Evolutionary conservation across 306 rosid species (phyloP), one percentile per base, ranked within the genome.

Genomic region (Amphicarpaea edgeworthii): DNA sequence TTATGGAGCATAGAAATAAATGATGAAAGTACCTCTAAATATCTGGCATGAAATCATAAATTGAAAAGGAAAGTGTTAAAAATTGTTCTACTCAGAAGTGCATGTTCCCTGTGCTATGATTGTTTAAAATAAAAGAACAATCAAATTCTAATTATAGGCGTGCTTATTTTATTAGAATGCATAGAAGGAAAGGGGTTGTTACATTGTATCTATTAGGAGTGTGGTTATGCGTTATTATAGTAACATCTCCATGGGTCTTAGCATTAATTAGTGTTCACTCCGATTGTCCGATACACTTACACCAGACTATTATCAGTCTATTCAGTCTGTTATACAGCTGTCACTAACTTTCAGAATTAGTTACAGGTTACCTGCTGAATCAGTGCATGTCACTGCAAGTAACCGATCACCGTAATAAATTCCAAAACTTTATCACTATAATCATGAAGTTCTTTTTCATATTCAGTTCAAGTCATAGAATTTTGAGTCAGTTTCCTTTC

Each of bases 1-100:
- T 55, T 37, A 37, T 67, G 73, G 77, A 88, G 73, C 54, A 62
- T 70, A 20, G 68, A 69, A 65, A 50, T 69, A 65, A 76, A 54
- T 60, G 19, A 24, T 51, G 41, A 42, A 72, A 62, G 68, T 61
- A 53, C 32, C 41, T 77, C 43, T 63, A 61, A 64, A 49, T 34
- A 79, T 60, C 55, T 80, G 20, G 67, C 20, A 43, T 66, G 60
- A 54, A 62, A 79, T 68, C 61, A 63, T 70, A 62, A 77, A 64
- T 34, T 45, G 77, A 38, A 67, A 73, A 72, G 34, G 19, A 38
- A 60, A 64, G 50, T 62, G 55, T 12, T 50, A 51, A 53, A 75
- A 62, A 73, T 62, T 28, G 3, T 43, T 60, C 21, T 59, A 41
- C 73, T 73, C 67, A 59, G 55, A 72, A 65, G 15, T 46, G 46